These are phyloP conservation scores for Meredithiella fracta DNA, from an alignment of 2,329 filamentous ascomycete species.

Conservation along the genomic window DNA sequence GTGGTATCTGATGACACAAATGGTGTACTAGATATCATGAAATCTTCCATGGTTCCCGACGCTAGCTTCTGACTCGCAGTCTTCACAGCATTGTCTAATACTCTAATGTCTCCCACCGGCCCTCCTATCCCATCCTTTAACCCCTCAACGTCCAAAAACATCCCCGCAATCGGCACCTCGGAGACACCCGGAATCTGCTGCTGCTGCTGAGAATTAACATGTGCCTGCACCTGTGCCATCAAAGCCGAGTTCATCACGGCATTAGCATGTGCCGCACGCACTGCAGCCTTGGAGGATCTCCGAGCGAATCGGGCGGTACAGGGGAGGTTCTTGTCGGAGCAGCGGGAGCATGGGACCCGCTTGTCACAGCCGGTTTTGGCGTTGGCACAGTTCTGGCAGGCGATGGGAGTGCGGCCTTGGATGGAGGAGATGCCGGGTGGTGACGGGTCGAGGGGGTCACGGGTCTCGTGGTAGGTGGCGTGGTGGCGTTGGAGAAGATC, in stretches of 20 bases:
- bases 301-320: slow-evolving; percentile 33
- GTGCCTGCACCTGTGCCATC: slow-evolving; percentile 5
- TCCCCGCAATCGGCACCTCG: slow-evolving; percentile 17
- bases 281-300: slow-evolving; percentile 31
- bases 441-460: slow-evolving; percentile 29
- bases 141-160: slow-evolving; percentile 24
- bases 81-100: slow-evolving; percentile 16
- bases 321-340: slow-evolving; percentile 22
- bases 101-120: neutral
- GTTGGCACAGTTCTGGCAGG: slow-evolving; percentile 25
- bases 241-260: slow-evolving; percentile 11
- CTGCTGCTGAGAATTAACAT: neutral
- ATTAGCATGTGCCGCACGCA: slow-evolving; percentile 26
- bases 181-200: slow-evolving; percentile 14
- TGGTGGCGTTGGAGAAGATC: slow-evolving; percentile 36
- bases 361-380: slow-evolving; percentile 26
- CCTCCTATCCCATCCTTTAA: neutral
- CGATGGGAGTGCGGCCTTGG: slow-evolving; percentile 26
- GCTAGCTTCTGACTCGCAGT: slow-evolving; percentile 8
- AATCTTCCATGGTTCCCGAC: slow-evolving; percentile 23
- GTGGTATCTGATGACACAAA: slow-evolving; percentile 23
- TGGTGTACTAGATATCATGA: slow-evolving; percentile 24
- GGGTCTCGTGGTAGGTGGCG: slow-evolving; percentile 33
- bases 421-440: slow-evolving; percentile 28
- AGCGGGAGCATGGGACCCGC: slow-evolving; percentile 24